phyloP scores from a whole-genome alignment of 306 rosid genomes.

The Gastrolobium bilobum region DNA sequence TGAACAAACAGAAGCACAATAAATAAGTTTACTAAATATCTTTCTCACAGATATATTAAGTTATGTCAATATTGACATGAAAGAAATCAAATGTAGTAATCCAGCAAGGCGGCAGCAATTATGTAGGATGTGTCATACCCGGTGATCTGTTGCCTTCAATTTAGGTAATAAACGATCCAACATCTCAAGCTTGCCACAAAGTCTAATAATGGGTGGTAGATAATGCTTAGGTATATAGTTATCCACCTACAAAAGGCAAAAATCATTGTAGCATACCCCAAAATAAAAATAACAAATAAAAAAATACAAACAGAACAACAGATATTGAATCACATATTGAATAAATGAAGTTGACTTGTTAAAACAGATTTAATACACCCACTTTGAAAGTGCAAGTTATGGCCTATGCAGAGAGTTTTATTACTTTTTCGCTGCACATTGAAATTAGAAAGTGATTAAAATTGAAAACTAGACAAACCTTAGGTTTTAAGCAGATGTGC shows the following conservation, averaged over 20 bases:
- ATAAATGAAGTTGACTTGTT: slow-evolving; percentile 30
- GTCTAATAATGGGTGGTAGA: slow-evolving; percentile 91
- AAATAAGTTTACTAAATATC: slow-evolving; percentile 15
- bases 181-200: slow-evolving; percentile 99
- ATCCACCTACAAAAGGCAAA: slow-evolving; percentile 75
- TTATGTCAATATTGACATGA: neutral
- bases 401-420: neutral
- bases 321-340: slow-evolving; percentile 33
- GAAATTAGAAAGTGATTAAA: slow-evolving; percentile 5
- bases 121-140: slow-evolving; percentile 68
- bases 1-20: slow-evolving; percentile 9
- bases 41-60: slow-evolving; percentile 34
- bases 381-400: slow-evolving; percentile 18
- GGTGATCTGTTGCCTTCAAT: slow-evolving; percentile 96
- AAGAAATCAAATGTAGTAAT: slow-evolving; percentile 29
- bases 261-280: slow-evolving; percentile 11
- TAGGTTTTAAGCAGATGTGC: neutral
- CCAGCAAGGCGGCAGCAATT: neutral
- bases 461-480: neutral
- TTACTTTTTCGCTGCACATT: neutral
- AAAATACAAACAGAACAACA: neutral
- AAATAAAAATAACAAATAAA: neutral
- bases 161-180: slow-evolving; percentile 95
- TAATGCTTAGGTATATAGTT: slow-evolving; percentile 87
- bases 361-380: slow-evolving; percentile 22